These are phyloP conservation scores for Hygrophorus pudorinus DNA, from an alignment of 768 basidiomycete genomes.

Conservation along the genomic window DNA sequence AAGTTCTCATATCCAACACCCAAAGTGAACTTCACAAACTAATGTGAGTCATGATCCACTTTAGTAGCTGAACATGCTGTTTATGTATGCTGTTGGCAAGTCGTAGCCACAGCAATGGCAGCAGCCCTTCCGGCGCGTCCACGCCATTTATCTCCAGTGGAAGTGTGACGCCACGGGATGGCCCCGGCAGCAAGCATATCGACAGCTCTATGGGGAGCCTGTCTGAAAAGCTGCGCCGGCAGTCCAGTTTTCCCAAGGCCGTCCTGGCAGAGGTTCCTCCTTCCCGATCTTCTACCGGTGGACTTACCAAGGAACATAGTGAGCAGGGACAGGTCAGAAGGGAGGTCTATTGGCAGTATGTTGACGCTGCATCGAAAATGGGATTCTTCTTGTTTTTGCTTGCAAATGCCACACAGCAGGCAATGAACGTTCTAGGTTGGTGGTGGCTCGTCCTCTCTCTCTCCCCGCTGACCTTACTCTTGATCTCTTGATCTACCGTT, in stretches of 20 bases:
- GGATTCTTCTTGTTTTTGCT: constrained; percentile 63
- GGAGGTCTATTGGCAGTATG: constrained; percentile 68
- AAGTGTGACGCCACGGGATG: constrained; percentile 19
- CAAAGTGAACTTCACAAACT: constrained; percentile 66
- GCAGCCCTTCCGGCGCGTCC: constrained; percentile 35
- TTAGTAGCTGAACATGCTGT: background rate
- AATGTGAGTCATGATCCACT: constrained; percentile 37
- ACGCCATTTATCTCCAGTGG: constrained; percentile 39
- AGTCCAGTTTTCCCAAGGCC: constrained; percentile 50
- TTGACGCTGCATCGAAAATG: constrained; percentile 64
- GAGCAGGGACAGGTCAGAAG: constrained; percentile 77
- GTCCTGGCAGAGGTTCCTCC: constrained; percentile 32
- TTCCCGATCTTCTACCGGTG: constrained; percentile 31
- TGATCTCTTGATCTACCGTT: constrained; percentile 46
- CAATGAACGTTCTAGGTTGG: constrained; percentile 12
- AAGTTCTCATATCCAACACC: constrained; percentile 44
- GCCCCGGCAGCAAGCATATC: background rate
- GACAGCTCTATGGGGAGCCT: background rate
- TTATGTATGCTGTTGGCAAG: constrained; percentile 15
- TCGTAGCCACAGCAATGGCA: constrained; percentile 35
- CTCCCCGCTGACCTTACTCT: constrained; percentile 17
- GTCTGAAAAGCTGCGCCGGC: constrained; percentile 46
- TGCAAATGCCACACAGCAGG: constrained; percentile 44
- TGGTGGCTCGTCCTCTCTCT: too few relatives aligned
- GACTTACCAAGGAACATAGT: constrained; percentile 56